Conservation (phyloP, 208 protist species). For the Acanthamoeba sp. region DNA sequence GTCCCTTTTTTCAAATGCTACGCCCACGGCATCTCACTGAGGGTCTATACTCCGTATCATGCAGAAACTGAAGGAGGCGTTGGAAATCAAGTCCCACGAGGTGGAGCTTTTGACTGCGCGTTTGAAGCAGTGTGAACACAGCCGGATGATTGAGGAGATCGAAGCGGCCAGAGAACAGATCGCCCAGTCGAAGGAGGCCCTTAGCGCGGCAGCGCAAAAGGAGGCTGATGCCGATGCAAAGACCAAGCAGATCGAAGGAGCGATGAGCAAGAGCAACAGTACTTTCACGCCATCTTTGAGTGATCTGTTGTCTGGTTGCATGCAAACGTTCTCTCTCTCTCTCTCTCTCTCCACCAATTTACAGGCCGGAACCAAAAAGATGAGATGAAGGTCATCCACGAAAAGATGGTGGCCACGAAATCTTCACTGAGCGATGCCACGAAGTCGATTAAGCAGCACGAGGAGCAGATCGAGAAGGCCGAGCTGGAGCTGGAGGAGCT, state of each 20-base stretch:
- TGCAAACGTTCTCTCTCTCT: background rate
- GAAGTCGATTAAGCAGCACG: constrained; percentile 73
- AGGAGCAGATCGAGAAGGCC: constrained; percentile 76
- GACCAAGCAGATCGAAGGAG: constrained; percentile 37
- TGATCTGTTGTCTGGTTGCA: no score
- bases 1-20: no score
- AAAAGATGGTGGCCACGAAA: constrained; percentile 69
- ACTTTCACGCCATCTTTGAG: background rate
- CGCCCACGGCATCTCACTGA: no score
- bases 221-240: constrained; percentile 42
- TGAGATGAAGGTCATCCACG: constrained; percentile 68
- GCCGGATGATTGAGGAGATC: constrained; percentile 29
- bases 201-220: background rate
- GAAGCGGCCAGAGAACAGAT: background rate
- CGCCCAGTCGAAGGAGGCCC: background rate
- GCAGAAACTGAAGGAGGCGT: constrained; percentile 34
- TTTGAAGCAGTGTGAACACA: constrained; percentile 48
- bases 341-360: background rate
- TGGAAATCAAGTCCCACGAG: constrained; percentile 73
- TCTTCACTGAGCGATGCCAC: constrained; percentile 65
- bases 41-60: background rate
- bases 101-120: background rate
- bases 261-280: constrained; percentile 5
- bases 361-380: constrained; percentile 16
- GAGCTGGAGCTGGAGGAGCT: constrained; percentile 79